Evolutionary conservation across 331 rosid species (phyloP).

Genomic region (Malus hybrid): DNA sequence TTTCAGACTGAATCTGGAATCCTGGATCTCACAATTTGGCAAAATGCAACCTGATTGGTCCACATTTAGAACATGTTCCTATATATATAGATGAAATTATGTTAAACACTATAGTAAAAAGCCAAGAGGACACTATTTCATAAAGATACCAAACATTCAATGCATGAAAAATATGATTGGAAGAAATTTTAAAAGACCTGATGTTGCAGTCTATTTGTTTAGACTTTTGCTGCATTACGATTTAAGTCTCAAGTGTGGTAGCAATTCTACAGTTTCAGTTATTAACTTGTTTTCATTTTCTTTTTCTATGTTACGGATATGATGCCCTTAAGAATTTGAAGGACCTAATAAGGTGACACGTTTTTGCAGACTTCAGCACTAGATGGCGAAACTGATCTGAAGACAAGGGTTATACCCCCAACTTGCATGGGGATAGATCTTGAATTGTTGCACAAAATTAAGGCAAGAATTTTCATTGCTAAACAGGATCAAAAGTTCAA

Average conservation of each 20-base stretch:
- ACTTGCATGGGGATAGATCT: slow-evolving; percentile 85
- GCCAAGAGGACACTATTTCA: background rate
- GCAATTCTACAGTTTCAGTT: background rate
- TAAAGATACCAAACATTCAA: background rate
- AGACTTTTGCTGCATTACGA: background rate
- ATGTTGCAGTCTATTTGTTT: background rate
- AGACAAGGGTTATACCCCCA: slow-evolving; percentile 87
- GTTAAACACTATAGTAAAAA: background rate
- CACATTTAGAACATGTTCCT: background rate
- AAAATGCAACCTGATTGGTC: background rate
- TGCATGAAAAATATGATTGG: background rate
- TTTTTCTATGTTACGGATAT: background rate
- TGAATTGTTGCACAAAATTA: slow-evolving; percentile 89
- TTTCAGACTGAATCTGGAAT: background rate
- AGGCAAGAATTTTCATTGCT: slow-evolving; percentile 42
- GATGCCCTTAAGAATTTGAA: slow-evolving; percentile 12
- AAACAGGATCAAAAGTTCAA: background rate
- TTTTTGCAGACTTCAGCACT: slow-evolving; percentile 77
- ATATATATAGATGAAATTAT: background rate
- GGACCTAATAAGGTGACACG: slow-evolving; percentile 25
- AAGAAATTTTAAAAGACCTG: background rate
- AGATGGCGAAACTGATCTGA: slow-evolving; percentile 96
- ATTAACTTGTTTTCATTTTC: background rate
- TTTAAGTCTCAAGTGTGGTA: background rate
- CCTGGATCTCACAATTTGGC: background rate